Evolutionary conservation across 2,329 filamentous ascomycete species (phyloP).

Genomic region (Waltergamsia citrina): DNA sequence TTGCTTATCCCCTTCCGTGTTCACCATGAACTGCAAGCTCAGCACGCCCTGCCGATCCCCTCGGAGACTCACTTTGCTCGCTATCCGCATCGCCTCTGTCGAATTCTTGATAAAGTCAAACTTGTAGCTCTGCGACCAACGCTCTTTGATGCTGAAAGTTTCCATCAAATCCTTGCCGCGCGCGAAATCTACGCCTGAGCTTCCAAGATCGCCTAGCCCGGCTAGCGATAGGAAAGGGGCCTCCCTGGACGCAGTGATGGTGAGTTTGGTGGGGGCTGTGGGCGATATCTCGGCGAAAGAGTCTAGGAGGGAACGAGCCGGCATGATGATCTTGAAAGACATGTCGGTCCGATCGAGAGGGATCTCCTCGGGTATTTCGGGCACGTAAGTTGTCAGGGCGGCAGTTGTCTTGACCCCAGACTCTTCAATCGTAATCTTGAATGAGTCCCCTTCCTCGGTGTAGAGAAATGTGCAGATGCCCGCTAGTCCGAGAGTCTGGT

Average conservation of each 20-base stretch:
- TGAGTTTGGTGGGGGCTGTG: conserved; percentile 64
- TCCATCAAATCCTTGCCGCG: conserved; percentile 61
- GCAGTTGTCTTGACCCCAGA: conserved; percentile 81
- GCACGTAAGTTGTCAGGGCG: conserved; percentile 79
- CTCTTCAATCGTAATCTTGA: conserved; percentile 82
- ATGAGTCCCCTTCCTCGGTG: conserved; percentile 60
- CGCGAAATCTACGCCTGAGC: conserved; percentile 58
- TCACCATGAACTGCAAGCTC: conserved; percentile 93
- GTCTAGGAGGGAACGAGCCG: conserved; percentile 62
- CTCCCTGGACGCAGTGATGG: conserved; percentile 52
- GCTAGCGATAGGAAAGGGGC: conserved; percentile 69
- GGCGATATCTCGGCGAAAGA: conserved; percentile 59
- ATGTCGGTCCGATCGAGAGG: conserved; percentile 77
- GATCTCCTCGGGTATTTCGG: conserved; percentile 68
- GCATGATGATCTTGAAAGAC: conserved; percentile 92
- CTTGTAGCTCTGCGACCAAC: conserved; percentile 67
- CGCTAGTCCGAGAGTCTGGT: conserved; percentile 71
- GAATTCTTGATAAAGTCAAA: conserved; percentile 82
- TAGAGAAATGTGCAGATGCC: conserved; percentile 84
- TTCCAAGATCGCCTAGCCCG: conserved; percentile 45
- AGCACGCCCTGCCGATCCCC: conserved; percentile 84
- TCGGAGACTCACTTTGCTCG: conserved; percentile 84
- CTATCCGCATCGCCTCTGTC: conserved; percentile 83
- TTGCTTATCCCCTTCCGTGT: conserved; percentile 60
- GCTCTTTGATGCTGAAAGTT: conserved; percentile 56